Percentiles rank a stretch among this genome's conserved stretches.
These are phyloP conservation scores for Phenoliferia sp. DNA, from an alignment of 1,284 basidiomycete genomes.

Conservation along the genomic window DNA sequence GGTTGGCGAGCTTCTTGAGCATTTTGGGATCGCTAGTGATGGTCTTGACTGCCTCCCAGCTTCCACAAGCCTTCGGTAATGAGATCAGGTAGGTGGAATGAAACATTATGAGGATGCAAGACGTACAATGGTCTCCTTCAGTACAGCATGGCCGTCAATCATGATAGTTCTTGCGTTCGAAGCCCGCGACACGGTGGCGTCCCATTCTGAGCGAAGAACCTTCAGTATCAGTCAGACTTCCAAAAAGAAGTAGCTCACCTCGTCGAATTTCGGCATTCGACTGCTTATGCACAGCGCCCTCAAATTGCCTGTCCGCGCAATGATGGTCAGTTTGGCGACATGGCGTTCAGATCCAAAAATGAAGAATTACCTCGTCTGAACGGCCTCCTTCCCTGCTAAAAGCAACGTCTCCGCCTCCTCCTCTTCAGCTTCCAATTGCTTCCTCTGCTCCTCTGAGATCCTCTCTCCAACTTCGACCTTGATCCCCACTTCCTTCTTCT, in stretches of 20 bases:
- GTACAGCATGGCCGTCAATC: slow-evolving; percentile 47
- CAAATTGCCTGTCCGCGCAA: slow-evolving; percentile 48
- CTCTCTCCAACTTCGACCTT: slow-evolving; percentile 20
- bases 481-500: slow-evolving; percentile 22
- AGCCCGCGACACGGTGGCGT: slow-evolving; percentile 40
- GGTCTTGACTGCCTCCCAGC: slow-evolving; percentile 34
- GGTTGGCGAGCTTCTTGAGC: slow-evolving; percentile 16
- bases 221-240: neutral
- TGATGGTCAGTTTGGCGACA: neutral
- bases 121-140: slow-evolving; percentile 20
- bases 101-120: neutral
- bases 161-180: slow-evolving; percentile 45
- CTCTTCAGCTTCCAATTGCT: slow-evolving; percentile 38
- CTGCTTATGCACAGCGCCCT: slow-evolving; percentile 51
- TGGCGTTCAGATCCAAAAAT: neutral
- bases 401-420: slow-evolving; percentile 56
- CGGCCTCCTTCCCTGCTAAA: slow-evolving; percentile 54
- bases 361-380: slow-evolving; percentile 45
- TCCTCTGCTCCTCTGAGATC: slow-evolving; percentile 33
- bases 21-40: slow-evolving; percentile 28
- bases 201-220: slow-evolving; percentile 42
- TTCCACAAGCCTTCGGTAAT: slow-evolving; percentile 2
- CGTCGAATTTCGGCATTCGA: slow-evolving; percentile 40
- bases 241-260: neutral
- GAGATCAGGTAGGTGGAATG: neutral